A percentile compares a stretch with the other conserved stretches of the same genome.
These are phyloP conservation scores for Anisodus tanguticus DNA, from an alignment of 257 asterid species.

Conservation along the genomic window DNA sequence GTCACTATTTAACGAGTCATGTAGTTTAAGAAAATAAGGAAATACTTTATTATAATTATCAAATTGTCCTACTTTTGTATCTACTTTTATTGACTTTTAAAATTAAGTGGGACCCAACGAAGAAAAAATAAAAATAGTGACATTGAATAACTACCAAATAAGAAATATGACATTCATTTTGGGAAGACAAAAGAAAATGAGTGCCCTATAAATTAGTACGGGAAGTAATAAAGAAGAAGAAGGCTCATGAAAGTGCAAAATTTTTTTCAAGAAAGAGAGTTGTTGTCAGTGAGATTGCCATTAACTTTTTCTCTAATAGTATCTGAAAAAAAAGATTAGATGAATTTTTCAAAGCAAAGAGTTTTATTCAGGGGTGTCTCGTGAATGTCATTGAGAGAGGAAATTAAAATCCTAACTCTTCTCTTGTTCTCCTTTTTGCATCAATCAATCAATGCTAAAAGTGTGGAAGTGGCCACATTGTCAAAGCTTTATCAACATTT, in stretches of 20 bases:
- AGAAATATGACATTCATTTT: no score
- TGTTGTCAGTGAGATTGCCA: background rate
- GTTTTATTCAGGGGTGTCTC: conserved; percentile 47
- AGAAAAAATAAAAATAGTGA: no score
- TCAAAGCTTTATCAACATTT: background rate
- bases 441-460: conserved; percentile 41
- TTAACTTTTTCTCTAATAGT: conserved; percentile 20
- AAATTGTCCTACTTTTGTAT: no score
- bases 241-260: conserved; percentile 30
- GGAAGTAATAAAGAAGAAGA: conserved; percentile 21
- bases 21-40: no score
- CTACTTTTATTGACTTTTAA: no score
- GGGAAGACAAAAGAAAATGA: no score
- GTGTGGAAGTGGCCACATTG: conserved; percentile 37
- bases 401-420: conserved; percentile 35
- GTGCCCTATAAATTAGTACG: no score
- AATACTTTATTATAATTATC: no score
- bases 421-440: conserved; percentile 36
- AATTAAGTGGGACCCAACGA: no score
- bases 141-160: no score
- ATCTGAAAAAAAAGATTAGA: conserved; percentile 31
- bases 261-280: conserved; percentile 9
- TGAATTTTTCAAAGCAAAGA: conserved; percentile 34
- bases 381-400: conserved; percentile 36
- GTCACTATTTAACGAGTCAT: no score